Evolutionary conservation across 1,284 basidiomycete species (phyloP), one percentile per base, ranked within the genome.

Genomic region (Boletellus dicymbophilus): DNA sequence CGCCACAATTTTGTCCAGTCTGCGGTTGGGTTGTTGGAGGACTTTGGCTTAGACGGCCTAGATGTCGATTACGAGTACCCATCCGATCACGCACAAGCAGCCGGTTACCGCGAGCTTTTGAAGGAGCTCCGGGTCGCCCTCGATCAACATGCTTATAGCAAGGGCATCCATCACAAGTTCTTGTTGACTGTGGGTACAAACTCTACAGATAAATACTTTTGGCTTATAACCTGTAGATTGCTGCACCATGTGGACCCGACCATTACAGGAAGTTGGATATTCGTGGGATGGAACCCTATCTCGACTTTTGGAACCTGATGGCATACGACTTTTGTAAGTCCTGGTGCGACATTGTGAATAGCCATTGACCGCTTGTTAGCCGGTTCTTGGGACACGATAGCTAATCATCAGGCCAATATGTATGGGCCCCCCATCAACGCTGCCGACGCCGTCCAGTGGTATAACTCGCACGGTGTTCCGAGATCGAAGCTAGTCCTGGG

Each of bases 281-380:
- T 33, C 71, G 67, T 21, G 91, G 90, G 54, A 98, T 99, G 95
- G 90, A 96, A 66, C 77, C 77, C 53, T 82, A 76, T 53, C 84
- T 99, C 23, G 91, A 95, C 61, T 95, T 97, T 66, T 98, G 95
- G 95, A 98, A 98, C 68, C 73, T 99, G 68, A 99, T 99, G 97
- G 85, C 92, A 2, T 90, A 91, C 55, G 88, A 91, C 63, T 91
- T 87, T 60, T 80, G 88, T 88, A 54, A 55, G 84, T 70, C 51
- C 26, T 33, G 7, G 22, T 9, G 16, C 20, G 15, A 36, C 10
- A 43, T 61, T 61, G 48, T 34, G 47, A 51, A 53, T 37, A 49
- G 37, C 46, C 52, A 41, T 33, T 56, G 26, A 55, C 51, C 30
- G 31, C 22, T 26, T 47, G 22, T n/a, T 52, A 89, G 86, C 88